These are phyloP conservation scores for Solanum medicagineum DNA, from an alignment of 257 asterid genomes.

Conservation along the genomic window DNA sequence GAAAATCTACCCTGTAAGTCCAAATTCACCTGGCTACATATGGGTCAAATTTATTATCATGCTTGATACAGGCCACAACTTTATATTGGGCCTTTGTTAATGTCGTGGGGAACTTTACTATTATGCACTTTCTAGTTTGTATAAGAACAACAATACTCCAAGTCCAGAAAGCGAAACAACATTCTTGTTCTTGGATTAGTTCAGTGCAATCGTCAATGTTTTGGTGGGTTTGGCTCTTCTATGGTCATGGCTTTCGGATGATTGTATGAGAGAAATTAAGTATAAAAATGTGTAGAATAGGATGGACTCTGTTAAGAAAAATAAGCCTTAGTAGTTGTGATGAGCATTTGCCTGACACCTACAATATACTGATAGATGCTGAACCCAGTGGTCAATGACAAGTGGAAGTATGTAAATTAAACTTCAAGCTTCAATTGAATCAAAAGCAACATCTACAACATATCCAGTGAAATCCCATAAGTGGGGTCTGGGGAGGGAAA, in stretches of 20 bases:
- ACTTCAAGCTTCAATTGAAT: not conserved
- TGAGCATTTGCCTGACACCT: not conserved
- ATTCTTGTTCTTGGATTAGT: not conserved
- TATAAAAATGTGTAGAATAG: not conserved
- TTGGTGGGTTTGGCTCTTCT: not conserved
- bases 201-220: not conserved
- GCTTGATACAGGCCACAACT: not conserved
- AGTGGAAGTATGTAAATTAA: not conserved
- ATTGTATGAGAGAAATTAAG: not conserved
- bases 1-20: constrained; percentile 38
- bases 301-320: not conserved
- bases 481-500: too few species aligned
- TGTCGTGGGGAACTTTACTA: not conserved
- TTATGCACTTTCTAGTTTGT: not conserved
- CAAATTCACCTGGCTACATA: not conserved
- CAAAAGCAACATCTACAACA: not conserved
- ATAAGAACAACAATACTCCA: not conserved
- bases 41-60: not conserved
- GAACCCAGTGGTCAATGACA: not conserved
- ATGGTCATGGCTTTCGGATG: not conserved
- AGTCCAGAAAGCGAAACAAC: not conserved
- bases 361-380: not conserved
- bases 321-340: not conserved
- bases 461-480: too few species aligned
- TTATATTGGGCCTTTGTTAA: not conserved